Conservation (phyloP, 1,284 basidiomycete species). For the Irpex sp. region DNA sequence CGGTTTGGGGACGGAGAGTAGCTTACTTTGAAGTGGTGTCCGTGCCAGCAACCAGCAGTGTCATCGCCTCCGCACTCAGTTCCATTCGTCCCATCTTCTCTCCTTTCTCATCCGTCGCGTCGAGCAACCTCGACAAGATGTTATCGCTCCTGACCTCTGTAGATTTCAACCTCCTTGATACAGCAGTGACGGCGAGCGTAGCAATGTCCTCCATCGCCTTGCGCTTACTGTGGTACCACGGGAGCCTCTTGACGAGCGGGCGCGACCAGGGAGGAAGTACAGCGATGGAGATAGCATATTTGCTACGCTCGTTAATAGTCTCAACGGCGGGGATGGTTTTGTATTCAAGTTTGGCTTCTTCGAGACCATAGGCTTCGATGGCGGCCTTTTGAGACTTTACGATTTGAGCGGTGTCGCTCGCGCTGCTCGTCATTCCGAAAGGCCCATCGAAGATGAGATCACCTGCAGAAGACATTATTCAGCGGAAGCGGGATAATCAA, state of each 20-base stretch:
- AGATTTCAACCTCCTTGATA: slow-evolving; percentile 8
- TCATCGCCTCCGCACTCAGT: slow-evolving; percentile 75
- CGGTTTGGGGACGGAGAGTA: no score
- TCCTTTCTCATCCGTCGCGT: slow-evolving; percentile 13
- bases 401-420: slow-evolving; percentile 64
- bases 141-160: slow-evolving; percentile 3
- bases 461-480: slow-evolving; percentile 12
- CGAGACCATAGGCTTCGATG: slow-evolving; percentile 5
- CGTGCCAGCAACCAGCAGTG: slow-evolving; percentile 78
- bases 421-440: slow-evolving; percentile 45
- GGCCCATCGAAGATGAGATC: neutral
- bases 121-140: slow-evolving; percentile 14
- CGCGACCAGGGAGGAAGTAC: slow-evolving; percentile 5
- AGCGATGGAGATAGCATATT: slow-evolving; percentile 8
- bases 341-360: slow-evolving; percentile 2
- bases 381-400: slow-evolving; percentile 27
- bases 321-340: slow-evolving; percentile 10
- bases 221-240: neutral
- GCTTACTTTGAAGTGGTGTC: slow-evolving; percentile 16
- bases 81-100: slow-evolving; percentile 70
- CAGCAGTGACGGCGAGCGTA: slow-evolving; percentile 8
- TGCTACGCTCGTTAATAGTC: slow-evolving; percentile 6
- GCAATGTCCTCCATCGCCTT: slow-evolving; percentile 1
- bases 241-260: slow-evolving; percentile 1
- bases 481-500: neutral